phyloP scores from a whole-genome alignment of 768 basidiomycete species.

The Daedaleopsis sinensis region DNA sequence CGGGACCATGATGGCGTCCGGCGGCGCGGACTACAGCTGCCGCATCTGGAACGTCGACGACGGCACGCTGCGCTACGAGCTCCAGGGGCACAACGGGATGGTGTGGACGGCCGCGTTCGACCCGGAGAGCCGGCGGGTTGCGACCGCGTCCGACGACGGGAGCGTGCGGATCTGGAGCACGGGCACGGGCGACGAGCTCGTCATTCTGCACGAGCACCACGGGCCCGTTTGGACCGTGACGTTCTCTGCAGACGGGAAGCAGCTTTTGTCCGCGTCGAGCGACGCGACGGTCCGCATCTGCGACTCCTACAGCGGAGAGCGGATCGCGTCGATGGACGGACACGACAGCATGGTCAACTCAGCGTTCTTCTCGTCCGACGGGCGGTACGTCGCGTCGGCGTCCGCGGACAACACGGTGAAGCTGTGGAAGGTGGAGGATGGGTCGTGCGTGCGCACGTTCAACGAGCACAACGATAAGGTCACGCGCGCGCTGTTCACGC shows the following conservation, averaged over 20 bases:
- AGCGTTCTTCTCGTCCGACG: constrained; percentile 27
- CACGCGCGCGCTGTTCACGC: constrained; percentile 31
- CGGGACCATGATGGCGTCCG: constrained; percentile 7
- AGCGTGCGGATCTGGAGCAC: constrained; percentile 18
- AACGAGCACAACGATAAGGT: constrained; percentile 23
- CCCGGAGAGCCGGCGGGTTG: constrained; percentile 5
- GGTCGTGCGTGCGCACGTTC: constrained; percentile 7
- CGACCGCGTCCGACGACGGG: constrained; percentile 17
- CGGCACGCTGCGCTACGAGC: constrained; percentile 28
- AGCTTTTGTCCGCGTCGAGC: constrained; percentile 16
- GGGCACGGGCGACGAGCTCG: constrained; percentile 11
- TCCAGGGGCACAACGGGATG: constrained; percentile 17
- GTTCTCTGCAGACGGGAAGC: constrained; percentile 17
- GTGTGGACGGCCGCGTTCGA: constrained; percentile 36
- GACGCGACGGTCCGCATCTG: constrained; percentile 17
- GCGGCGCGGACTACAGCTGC: constrained; percentile 3
- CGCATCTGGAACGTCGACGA: constrained; percentile 42
- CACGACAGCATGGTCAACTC: constrained; percentile 4
- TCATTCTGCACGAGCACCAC: neutral
- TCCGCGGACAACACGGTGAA: constrained; percentile 29
- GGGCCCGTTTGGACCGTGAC: constrained; percentile 11
- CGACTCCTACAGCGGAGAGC: constrained; percentile 11
- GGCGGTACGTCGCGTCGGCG: constrained; percentile 27
- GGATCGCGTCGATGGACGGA: neutral
- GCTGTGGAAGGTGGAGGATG: constrained; percentile 30